Base-by-base conservation (phyloP, 257 asterid genomes). In the Solanum phureja region DNA sequence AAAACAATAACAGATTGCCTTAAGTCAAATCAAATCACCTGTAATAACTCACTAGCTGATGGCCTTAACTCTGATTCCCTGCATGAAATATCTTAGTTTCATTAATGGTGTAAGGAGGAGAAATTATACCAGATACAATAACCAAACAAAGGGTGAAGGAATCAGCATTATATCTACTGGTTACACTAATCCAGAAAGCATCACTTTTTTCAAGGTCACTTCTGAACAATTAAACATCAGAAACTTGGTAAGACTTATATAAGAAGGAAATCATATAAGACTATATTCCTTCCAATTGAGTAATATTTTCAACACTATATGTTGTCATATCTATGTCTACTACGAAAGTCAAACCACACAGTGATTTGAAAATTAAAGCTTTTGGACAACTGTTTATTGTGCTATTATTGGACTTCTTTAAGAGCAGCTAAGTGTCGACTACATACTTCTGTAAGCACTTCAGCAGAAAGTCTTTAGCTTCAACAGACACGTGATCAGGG, bases 31-130 rank as follows among this genome's bases (percentile, higher is more conserved):
- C 31, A 79, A 87, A 87, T 68, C 90, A 97, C 99, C 99, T 95
- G 92, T 87, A 97, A 91, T 94, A 97, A 91, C 92, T 97, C 99
- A 77, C 98, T 92, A 83, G 99, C 95, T 52, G 95, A 93, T 34
- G 95, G 87, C 90, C 99, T 93, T 86, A 97, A 90, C 88, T 94
- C 91, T 60, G 99, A 96, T 92, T 97, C 98, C 95, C 99, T 97
- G 92, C 85, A 0, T 29, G 86, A 33, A 38, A 49, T 82, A 46
- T 49, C 21, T 81, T 82, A 82, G 69, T 29, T 24, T 82, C 69
- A 82, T 49, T 49, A 81, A 81, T 46, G 85, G 69, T 81, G 68
- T 46, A 46, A 81, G 29, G 14, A 81, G 27, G 68, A 18, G 24
- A 27, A 81, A 81, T 24, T 29, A 46, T 81, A 90, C 87, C 88